Evolutionary conservation across 768 basidiomycete species (phyloP).

Genomic region (Obba rivulosa): DNA sequence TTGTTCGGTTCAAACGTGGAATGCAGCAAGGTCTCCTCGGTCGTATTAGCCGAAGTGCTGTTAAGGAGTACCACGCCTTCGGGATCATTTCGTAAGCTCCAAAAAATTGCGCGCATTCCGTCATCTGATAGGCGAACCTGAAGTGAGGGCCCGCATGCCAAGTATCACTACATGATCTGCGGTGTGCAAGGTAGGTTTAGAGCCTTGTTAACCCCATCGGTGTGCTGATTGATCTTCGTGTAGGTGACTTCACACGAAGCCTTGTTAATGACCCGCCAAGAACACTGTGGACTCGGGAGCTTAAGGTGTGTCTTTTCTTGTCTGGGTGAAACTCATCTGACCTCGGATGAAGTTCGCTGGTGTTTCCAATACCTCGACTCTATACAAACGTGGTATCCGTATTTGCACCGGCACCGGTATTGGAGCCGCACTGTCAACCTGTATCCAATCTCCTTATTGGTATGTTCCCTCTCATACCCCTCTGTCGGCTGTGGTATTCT

Average conservation of each 20-base stretch:
- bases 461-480: constrained; percentile 24
- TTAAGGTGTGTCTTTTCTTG: constrained; percentile 48
- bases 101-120: neutral
- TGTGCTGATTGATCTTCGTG: neutral
- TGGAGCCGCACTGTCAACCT: constrained; percentile 73
- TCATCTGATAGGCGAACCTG: neutral
- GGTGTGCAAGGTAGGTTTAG: constrained; percentile 51
- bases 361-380: constrained; percentile 71
- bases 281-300: constrained; percentile 71
- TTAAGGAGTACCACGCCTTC: constrained; percentile 82
- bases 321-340: no score
- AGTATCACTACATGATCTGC: constrained; percentile 77
- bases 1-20: constrained; percentile 74
- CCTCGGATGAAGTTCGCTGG: constrained; percentile 53
- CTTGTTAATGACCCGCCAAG: constrained; percentile 67
- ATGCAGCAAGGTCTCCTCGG: constrained; percentile 81
- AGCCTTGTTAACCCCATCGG: neutral
- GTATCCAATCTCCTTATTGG: constrained; percentile 73
- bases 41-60: constrained; percentile 63
- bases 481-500: neutral
- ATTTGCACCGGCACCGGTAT: constrained; percentile 82
- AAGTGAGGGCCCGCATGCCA: constrained; percentile 68
- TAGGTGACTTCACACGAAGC: constrained; percentile 69
- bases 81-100: constrained; percentile 64
- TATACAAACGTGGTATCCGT: constrained; percentile 78